Percentiles rank a stretch among this genome's conserved stretches.
phyloP scores from a whole-genome alignment of 2,329 filamentous ascomycete species.

The Aspergillus aculeatus region DNA sequence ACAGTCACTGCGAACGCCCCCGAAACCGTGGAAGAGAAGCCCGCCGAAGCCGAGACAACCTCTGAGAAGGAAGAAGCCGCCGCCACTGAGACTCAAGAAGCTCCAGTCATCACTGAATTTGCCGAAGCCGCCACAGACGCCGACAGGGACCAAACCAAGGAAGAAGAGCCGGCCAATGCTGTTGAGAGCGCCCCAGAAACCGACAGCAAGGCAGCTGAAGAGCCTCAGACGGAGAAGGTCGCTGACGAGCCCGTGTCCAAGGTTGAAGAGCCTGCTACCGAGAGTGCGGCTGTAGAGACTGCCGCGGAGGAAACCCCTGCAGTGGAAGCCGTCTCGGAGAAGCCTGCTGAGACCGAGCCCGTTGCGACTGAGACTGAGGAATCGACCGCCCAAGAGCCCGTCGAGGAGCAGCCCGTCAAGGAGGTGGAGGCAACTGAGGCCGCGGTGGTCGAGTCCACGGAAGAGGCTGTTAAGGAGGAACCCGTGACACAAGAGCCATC shows the following conservation, averaged over 20 bases:
- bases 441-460: conserved; percentile 3
- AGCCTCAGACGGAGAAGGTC: conserved; percentile 8
- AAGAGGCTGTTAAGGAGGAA: neutral
- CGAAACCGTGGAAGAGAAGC: conserved; percentile 1
- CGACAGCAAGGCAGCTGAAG: conserved; percentile 7
- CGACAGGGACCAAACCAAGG: conserved; percentile 1
- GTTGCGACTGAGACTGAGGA: neutral
- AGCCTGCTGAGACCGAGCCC: neutral
- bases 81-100: conserved; percentile 2
- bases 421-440: conserved; percentile 6
- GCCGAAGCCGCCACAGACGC: neutral
- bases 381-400: conserved; percentile 6
- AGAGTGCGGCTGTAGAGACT: conserved; percentile 8
- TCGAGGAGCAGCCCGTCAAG: conserved; percentile 1
- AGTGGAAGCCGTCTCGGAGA: conserved; percentile 1
- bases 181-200: neutral
- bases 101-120: neutral
- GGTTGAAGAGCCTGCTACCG: conserved; percentile 6
- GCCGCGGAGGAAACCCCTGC: conserved; percentile 2
- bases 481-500: neutral
- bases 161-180: neutral
- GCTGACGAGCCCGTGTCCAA: neutral
- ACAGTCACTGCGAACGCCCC: neutral
- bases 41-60: conserved; percentile 3
- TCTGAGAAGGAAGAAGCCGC: conserved; percentile 1